Percentiles rank a stretch among this genome's conserved stretches.
Evolutionary conservation across 202 grass and related monocot genomes (phyloP).

Genomic region (Cymbopogon flexuosus): DNA sequence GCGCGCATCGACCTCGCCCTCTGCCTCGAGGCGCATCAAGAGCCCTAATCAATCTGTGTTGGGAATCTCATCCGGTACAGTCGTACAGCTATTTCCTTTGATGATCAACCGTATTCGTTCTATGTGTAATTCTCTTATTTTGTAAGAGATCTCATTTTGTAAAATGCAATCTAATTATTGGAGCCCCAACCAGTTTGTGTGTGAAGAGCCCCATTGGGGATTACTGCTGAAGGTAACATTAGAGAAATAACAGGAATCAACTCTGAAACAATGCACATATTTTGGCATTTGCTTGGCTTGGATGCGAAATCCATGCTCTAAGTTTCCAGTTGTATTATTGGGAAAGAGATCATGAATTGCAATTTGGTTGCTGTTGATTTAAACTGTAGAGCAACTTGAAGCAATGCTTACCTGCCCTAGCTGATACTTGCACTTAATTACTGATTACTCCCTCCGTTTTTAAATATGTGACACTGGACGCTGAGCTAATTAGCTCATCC

Average conservation of each 20-base stretch:
- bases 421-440: neutral
- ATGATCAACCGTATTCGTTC: neutral
- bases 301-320: neutral
- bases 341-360: neutral
- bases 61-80: neutral
- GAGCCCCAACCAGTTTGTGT: neutral
- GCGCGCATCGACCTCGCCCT: conserved; percentile 59
- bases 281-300: neutral
- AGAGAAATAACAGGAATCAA: neutral
- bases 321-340: neutral
- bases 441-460: neutral
- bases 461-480: neutral
- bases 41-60: conserved; percentile 6
- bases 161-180: neutral
- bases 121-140: neutral
- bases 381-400: neutral
- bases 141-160: too few species aligned
- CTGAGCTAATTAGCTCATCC: too few species aligned
- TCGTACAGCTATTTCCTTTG: neutral
- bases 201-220: neutral
- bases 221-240: neutral
- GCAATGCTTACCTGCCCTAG: neutral
- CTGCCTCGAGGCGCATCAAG: conserved; percentile 74
- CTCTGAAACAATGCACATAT: neutral
- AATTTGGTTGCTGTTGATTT: neutral